Percentiles rank a stretch among this genome's conserved stretches.
phyloP scores from a whole-genome alignment of 2,329 filamentous ascomycete genomes.

The Escovopsis sp. region DNA sequence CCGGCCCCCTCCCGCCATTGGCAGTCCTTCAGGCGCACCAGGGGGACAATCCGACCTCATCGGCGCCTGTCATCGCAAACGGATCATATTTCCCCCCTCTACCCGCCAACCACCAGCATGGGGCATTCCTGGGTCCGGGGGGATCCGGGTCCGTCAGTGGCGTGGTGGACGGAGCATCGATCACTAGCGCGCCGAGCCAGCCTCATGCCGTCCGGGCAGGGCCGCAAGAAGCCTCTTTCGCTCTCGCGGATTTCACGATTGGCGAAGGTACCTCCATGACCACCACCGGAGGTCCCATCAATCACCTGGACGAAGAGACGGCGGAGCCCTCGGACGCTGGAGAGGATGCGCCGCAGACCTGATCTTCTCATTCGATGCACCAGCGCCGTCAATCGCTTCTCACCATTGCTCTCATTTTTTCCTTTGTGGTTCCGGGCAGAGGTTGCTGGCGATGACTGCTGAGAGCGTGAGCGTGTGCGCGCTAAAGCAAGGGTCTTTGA shows the following conservation, averaged over 20 bases:
- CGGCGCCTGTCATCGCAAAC: slow-evolving; percentile 12
- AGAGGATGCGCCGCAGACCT: too few relatives aligned
- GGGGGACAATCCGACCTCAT: slow-evolving; percentile 14
- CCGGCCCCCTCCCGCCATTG: slow-evolving; percentile 6
- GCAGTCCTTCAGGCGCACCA: slow-evolving; percentile 7
- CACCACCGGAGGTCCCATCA: slow-evolving; percentile 23
- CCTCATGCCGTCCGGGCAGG: slow-evolving; percentile 17
- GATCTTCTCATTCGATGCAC: too few relatives aligned
- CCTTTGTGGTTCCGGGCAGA: too few relatives aligned
- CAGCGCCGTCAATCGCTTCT: too few relatives aligned
- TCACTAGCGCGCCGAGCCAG: slow-evolving; percentile 9
- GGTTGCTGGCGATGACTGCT: too few relatives aligned
- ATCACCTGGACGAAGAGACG: slow-evolving; percentile 10
- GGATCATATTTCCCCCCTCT: slow-evolving; percentile 8
- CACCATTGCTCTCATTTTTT: too few relatives aligned
- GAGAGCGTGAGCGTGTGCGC: too few relatives aligned
- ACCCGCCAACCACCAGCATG: background rate
- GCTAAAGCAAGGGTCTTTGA: too few relatives aligned
- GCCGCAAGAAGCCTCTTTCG: slow-evolving; percentile 9
- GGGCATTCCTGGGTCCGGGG: slow-evolving; percentile 1
- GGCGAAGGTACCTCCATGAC: slow-evolving; percentile 10
- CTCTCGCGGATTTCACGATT: too few relatives aligned
- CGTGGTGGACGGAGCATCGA: slow-evolving; percentile 8
- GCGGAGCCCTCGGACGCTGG: slow-evolving; percentile 5
- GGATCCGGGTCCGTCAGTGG: slow-evolving; percentile 16